phyloP scores from a whole-genome alignment of 164 flowering plant species.

The Vitis riparia region DNA sequence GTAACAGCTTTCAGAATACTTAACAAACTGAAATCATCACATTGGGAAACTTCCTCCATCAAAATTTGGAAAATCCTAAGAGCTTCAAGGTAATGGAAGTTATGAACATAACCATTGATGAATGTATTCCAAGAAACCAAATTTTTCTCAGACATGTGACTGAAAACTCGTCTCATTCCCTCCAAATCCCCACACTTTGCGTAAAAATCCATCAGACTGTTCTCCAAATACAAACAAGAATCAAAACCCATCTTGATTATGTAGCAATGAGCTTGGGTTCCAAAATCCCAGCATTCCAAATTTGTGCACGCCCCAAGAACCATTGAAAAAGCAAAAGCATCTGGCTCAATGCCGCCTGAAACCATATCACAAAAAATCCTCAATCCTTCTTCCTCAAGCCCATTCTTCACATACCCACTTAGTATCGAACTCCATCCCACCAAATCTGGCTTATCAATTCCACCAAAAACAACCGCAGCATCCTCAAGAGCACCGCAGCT shows the following conservation, averaged over 20 bases:
- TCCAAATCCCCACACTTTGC: conserved; percentile 29
- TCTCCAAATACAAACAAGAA: conserved; percentile 27
- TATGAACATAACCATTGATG: conserved; percentile 27
- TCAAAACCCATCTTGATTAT: conserved; percentile 25
- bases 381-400: conserved; percentile 28
- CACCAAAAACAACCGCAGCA: conserved; percentile 24
- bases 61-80: conserved; percentile 22
- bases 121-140: conserved; percentile 40
- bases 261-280: conserved; percentile 31
- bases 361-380: conserved; percentile 23
- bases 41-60: conserved; percentile 13
- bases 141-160: conserved; percentile 21
- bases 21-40: conserved; percentile 30
- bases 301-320: conserved; percentile 25
- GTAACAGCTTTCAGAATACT: conserved; percentile 27
- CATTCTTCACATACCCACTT: conserved; percentile 30
- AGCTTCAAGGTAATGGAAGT: conserved; percentile 19
- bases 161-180: conserved; percentile 20
- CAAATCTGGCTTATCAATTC: conserved; percentile 25
- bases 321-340: conserved; percentile 24
- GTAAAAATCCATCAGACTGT: conserved; percentile 34
- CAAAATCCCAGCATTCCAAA: conserved; percentile 22
- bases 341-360: conserved; percentile 16
- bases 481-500: conserved; percentile 27
- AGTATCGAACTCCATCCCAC: conserved; percentile 35